Evolutionary conservation across 768 basidiomycete species (phyloP).

Genomic region (Pluteus cervinus): DNA sequence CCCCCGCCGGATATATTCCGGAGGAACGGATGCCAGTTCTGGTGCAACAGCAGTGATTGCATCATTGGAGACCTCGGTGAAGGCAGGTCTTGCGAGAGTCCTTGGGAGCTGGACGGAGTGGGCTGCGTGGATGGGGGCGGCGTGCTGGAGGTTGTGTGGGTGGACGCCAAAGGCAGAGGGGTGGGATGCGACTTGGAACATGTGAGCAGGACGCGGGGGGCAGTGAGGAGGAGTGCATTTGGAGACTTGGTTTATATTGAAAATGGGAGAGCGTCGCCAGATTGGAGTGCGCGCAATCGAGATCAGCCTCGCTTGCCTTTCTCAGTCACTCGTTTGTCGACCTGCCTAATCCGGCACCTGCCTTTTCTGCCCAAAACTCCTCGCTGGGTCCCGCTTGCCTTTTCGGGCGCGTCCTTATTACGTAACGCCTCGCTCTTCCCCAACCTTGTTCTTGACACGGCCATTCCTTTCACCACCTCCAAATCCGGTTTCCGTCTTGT

Average conservation of each 20-base stretch:
- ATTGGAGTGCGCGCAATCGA: constrained; percentile 13
- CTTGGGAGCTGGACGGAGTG: constrained; percentile 63
- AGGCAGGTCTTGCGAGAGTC: constrained; percentile 57
- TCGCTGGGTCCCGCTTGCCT: constrained; percentile 6
- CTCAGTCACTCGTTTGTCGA: constrained; percentile 34
- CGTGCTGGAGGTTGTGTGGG: constrained; percentile 27
- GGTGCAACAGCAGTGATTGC: constrained; percentile 63
- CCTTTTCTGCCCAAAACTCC: constrained; percentile 11
- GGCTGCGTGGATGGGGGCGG: constrained; percentile 15
- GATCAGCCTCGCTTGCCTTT: constrained; percentile 20
- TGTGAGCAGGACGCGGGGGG: constrained; percentile 12
- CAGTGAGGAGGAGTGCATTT: constrained; percentile 2
- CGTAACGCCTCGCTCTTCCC: constrained; percentile 6
- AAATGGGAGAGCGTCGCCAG: constrained; percentile 18
- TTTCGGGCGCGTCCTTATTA: not conserved
- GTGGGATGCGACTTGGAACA: constrained; percentile 46
- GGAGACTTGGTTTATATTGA: constrained; percentile 7
- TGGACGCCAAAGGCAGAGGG: constrained; percentile 33
- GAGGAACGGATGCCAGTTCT: constrained; percentile 55
- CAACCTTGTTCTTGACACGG: constrained; percentile 24
- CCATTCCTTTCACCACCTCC: constrained; percentile 18
- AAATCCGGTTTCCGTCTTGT: no score
- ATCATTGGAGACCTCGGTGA: constrained; percentile 49
- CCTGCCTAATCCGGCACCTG: constrained; percentile 18
- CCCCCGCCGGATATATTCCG: constrained; percentile 63